A percentile compares a stretch with the other conserved stretches of the same genome.
Conservation (phyloP, 139 green algal species). For the Chlorella sp. region DNA sequence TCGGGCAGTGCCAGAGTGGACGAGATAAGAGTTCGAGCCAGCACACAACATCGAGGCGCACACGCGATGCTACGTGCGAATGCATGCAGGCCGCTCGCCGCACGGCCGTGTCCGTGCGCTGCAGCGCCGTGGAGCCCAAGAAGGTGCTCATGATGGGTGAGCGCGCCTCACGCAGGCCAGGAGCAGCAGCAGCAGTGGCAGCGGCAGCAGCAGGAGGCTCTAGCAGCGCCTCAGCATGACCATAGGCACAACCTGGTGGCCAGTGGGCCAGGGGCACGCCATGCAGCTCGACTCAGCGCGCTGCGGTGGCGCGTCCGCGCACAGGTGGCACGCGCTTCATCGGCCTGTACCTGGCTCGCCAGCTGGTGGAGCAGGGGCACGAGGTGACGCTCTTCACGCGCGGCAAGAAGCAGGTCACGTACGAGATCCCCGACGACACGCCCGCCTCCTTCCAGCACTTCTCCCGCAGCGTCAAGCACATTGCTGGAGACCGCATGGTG, state of each 20-base stretch:
- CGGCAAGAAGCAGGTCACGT: slow-evolving; percentile 82
- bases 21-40: too few relatives aligned
- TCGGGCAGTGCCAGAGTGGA: too few relatives aligned
- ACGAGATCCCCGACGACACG: slow-evolving; percentile 87
- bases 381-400: slow-evolving; percentile 92
- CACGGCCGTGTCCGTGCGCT: not conserved
- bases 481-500: slow-evolving; percentile 83
- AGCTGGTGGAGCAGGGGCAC: slow-evolving; percentile 84
- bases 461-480: slow-evolving; percentile 79
- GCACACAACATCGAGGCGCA: too few relatives aligned
- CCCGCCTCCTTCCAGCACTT: slow-evolving; percentile 69
- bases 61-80: too few relatives aligned
- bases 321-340: slow-evolving; percentile 95
- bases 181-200: too few relatives aligned
- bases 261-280: not conserved
- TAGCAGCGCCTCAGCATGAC: not conserved
- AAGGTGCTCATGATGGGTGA: slow-evolving; percentile 87
- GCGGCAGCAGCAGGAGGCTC: too few relatives aligned
- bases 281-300: not conserved
- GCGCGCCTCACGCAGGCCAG: slow-evolving; percentile 4
- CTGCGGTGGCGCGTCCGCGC: not conserved
- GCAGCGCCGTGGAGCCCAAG: slow-evolving; percentile 45
- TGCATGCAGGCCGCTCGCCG: not conserved
- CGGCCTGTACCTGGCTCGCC: slow-evolving; percentile 86
- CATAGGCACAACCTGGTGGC: not conserved